Evolutionary conservation across 2,329 filamentous ascomycete species (phyloP).

Genomic region (Fusarium palustre): DNA sequence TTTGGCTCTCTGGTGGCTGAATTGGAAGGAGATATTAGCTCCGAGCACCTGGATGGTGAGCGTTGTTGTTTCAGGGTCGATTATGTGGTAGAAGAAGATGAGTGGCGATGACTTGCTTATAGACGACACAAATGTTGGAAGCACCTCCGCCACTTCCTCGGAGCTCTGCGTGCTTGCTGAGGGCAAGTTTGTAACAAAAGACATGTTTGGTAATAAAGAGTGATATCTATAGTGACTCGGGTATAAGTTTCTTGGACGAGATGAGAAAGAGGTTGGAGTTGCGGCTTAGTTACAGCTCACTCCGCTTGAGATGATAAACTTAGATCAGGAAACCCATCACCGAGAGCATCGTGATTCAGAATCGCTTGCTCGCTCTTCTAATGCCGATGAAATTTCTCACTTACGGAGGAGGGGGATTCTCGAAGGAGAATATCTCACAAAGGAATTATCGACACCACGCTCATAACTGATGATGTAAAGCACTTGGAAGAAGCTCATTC

Average conservation of each 20-base stretch:
- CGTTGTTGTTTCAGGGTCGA: constrained; percentile 41
- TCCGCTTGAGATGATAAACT: neutral
- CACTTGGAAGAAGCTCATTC: neutral
- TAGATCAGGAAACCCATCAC: neutral
- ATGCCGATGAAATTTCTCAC: neutral
- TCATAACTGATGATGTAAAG: constrained; percentile 2
- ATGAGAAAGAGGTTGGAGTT: neutral
- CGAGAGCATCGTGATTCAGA: constrained; percentile 17
- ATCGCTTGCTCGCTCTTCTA: too few relatives aligned
- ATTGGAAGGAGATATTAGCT: constrained; percentile 48
- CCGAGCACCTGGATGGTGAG: constrained; percentile 51
- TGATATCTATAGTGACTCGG: constrained; percentile 7
- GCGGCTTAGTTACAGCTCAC: constrained; percentile 8
- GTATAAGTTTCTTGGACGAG: constrained; percentile 12
- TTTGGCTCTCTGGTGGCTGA: constrained; percentile 46
- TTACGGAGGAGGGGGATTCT: neutral
- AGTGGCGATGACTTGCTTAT: constrained; percentile 31
- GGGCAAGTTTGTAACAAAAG: neutral
- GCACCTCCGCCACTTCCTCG: constrained; percentile 9
- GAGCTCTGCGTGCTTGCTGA: constrained; percentile 16
- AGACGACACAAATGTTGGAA: constrained; percentile 39
- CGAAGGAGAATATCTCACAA: neutral
- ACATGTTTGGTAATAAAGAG: neutral
- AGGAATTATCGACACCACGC: neutral
- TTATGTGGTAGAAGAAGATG: constrained; percentile 51